phyloP scores from a whole-genome alignment of 2,329 filamentous ascomycete genomes.

The Neonectria magnoliae region DNA sequence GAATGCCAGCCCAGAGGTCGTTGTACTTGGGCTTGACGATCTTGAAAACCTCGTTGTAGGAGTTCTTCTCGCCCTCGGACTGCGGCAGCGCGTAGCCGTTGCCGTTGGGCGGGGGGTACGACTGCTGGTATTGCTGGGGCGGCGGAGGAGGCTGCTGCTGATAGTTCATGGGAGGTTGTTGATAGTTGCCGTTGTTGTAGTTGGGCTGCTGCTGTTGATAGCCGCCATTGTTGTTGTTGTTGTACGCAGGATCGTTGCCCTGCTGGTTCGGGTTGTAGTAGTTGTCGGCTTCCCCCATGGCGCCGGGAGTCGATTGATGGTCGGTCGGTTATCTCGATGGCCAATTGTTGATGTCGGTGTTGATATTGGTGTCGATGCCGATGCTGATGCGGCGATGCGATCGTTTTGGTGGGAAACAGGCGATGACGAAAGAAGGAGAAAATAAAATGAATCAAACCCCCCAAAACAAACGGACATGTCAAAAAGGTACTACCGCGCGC shows the following conservation, averaged over 20 bases:
- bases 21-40: constrained; percentile 87
- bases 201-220: constrained; percentile 31
- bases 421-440: not conserved
- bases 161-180: constrained; percentile 42
- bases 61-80: constrained; percentile 57
- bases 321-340: not conserved
- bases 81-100: constrained; percentile 50
- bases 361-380: not conserved
- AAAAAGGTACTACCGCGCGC: not conserved
- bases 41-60: constrained; percentile 85
- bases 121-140: constrained; percentile 43
- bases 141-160: constrained; percentile 40
- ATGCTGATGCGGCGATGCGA: not conserved
- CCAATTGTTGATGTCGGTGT: not conserved
- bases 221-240: constrained; percentile 34
- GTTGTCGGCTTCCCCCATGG: constrained; percentile 50
- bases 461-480: not conserved
- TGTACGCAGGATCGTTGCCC: constrained; percentile 24
- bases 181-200: constrained; percentile 36
- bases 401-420: not conserved
- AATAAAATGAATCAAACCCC: not conserved
- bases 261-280: constrained; percentile 44
- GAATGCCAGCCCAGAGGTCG: constrained; percentile 86
- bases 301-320: constrained; percentile 10
- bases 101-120: constrained; percentile 38